Percentiles rank a stretch among this genome's conserved stretches.
Conservation (phyloP, 2,329 filamentous ascomycete genomes). For the Colletotrichum sp. region DNA sequence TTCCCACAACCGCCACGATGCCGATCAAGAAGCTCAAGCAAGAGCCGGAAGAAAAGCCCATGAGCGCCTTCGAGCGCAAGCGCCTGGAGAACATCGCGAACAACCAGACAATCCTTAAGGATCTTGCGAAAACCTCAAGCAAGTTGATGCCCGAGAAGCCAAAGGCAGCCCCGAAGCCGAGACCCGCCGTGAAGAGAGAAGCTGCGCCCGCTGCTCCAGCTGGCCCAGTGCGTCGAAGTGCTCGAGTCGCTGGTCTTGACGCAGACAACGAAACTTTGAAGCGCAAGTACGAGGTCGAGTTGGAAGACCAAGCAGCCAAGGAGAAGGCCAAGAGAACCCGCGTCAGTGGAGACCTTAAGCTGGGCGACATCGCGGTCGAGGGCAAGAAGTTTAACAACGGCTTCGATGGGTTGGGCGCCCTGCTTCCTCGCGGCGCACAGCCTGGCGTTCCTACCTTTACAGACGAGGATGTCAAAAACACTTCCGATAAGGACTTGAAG, state of each 20-base stretch:
- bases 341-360: constrained; percentile 64
- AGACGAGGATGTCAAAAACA: constrained; percentile 81
- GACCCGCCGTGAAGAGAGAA: constrained; percentile 50
- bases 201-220: constrained; percentile 22
- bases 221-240: constrained; percentile 62
- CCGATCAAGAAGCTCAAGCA: constrained; percentile 43
- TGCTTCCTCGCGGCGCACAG: constrained; percentile 71
- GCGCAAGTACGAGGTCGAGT: constrained; percentile 56
- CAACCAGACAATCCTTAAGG: constrained; percentile 80
- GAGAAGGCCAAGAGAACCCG: constrained; percentile 63
- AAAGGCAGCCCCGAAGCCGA: constrained; percentile 43
- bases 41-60: constrained; percentile 47
- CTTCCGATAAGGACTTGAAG: constrained; percentile 77
- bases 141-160: constrained; percentile 69
- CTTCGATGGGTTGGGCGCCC: constrained; percentile 65
- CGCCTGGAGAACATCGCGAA: constrained; percentile 86
- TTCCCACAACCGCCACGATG: constrained; percentile 39
- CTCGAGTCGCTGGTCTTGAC: constrained; percentile 60
- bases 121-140: constrained; percentile 75
- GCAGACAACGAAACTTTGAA: constrained; percentile 53
- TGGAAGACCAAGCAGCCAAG: constrained; percentile 42
- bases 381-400: constrained; percentile 77
- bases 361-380: constrained; percentile 80
- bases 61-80: constrained; percentile 88
- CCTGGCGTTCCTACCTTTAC: constrained; percentile 87